Base-by-base conservation (phyloP, 2,329 filamentous ascomycete species). In the Biscogniauxia marginata region DNA sequence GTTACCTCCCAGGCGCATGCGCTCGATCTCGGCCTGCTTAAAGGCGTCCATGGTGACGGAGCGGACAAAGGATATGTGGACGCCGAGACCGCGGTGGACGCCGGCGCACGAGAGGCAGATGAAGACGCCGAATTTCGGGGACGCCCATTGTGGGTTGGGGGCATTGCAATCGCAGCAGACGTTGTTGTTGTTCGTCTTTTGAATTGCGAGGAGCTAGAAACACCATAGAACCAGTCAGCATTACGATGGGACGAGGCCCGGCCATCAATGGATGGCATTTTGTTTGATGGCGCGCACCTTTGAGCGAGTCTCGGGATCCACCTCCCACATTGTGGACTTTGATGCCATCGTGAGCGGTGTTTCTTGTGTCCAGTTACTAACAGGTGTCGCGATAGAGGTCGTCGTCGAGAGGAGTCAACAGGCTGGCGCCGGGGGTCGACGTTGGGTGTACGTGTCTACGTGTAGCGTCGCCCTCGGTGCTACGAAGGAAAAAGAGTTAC, bases 31-130 rank as follows among this genome's bases (percentile, higher is more conserved):
- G 67, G 84, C 84, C 62, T 86, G 85, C 75, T 99, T 99, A 81
- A 99, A 98, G 55, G 92, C 92, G 77, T 99, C 95, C 95, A 99
- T 99, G 60, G 91, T 96, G 70, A 98, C 95, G 69, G 90, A 95
- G 58, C 95, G 89, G 62, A 99, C 93, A 77, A 99, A 99, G 72
- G 92, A 96, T 74, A 99, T 96, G 79, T 99, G 95, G 34, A 99
- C 95, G 59, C 95, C 95, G 24, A 99, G 85, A 3, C 92, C 92
- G 61, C 95, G 89, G 77, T 99, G 95, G 52, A 95, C 90, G 66
- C 95, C 95, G 30, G 93, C 93, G 79, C 95, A 99, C 62, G 89
- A 91, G 52, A 99, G 86, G 76, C 95, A 99, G 82, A 99, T 97
- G 79, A 99, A 99, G 74, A 96, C 91, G 71, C 93, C 93, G 72